Conservation (phyloP, 495 filamentous ascomycete genomes). For the Rusavskia elegans region DNA sequence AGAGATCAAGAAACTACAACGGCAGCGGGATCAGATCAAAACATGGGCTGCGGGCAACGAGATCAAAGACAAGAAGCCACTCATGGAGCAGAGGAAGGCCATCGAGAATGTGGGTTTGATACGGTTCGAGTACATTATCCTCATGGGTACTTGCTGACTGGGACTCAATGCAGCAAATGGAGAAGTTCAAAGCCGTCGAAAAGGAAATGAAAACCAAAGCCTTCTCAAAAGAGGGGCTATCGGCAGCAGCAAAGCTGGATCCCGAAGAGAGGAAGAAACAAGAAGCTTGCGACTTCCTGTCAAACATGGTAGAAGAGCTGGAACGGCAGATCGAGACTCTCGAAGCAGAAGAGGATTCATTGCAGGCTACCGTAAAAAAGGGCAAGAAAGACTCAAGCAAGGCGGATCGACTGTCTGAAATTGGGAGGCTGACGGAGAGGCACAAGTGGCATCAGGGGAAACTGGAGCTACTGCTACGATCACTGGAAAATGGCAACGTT, state of each 20-base stretch:
- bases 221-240: constrained; percentile 93
- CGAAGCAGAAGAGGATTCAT: constrained; percentile 76
- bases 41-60: constrained; percentile 95
- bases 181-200: constrained; percentile 98
- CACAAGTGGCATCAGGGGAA: constrained; percentile 95
- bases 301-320: constrained; percentile 78
- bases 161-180: constrained; percentile 71
- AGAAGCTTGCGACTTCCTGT: constrained; percentile 71
- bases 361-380: constrained; percentile 86
- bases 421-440: constrained; percentile 68
- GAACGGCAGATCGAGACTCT: constrained; percentile 81
- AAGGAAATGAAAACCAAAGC: constrained; percentile 99
- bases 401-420: constrained; percentile 72
- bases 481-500: constrained; percentile 81
- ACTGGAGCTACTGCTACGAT: constrained; percentile 76
- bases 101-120: constrained; percentile 70
- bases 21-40: constrained; percentile 96
- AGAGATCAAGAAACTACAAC: constrained; percentile 98
- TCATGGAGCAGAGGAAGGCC: constrained; percentile 80
- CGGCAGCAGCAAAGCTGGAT: constrained; percentile 79
- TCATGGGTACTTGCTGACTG: background rate
- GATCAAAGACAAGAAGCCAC: constrained; percentile 94
- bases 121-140: background rate
- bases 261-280: constrained; percentile 87
- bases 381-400: constrained; percentile 72